Conservation (phyloP, 805 yeast species). For the Tetrapisispora phaffii region DNA sequence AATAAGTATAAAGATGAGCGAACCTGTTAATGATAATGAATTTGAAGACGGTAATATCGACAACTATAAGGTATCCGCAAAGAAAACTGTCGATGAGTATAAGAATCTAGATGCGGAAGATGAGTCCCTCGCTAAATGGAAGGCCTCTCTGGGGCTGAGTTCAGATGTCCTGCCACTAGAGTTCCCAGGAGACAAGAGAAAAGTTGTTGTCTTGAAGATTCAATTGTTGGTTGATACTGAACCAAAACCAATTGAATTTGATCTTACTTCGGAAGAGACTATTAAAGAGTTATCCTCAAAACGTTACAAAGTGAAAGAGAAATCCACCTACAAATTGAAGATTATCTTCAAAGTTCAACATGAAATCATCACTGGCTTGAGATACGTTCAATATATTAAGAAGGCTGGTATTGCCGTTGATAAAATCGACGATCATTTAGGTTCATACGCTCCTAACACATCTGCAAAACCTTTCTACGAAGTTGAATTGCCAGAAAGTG, state of each 20-base stretch:
- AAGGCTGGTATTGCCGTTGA: constrained; percentile 84
- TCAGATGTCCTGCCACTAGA: constrained; percentile 54
- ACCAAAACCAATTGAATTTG: constrained; percentile 52
- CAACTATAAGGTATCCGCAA: constrained; percentile 32
- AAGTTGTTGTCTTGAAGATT: constrained; percentile 73
- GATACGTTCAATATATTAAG: constrained; percentile 74
- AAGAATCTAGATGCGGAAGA: constrained; percentile 79
- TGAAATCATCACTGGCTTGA: constrained; percentile 83
- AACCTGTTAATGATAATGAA: constrained; percentile 6
- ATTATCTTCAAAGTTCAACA: constrained; percentile 80
- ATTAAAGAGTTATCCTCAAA: constrained; percentile 50
- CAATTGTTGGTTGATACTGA: constrained; percentile 60
- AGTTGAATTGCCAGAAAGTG: constrained; percentile 53
- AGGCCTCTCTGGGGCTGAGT: constrained; percentile 70
- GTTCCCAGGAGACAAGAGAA: constrained; percentile 56
- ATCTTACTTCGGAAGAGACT: constrained; percentile 53
- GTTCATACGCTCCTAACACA: constrained; percentile 86
- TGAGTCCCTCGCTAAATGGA: constrained; percentile 86
- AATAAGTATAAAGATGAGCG: background rate
- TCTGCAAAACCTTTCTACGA: constrained; percentile 69
- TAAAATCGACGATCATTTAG: constrained; percentile 77
- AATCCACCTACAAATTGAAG: constrained; percentile 58
- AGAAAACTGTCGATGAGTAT: constrained; percentile 79
- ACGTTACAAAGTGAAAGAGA: constrained; percentile 70
- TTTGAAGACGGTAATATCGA: constrained; percentile 22